Percentiles rank a stretch among this genome's conserved stretches.
These are phyloP conservation scores for Apiotrichum montevideense DNA, from an alignment of 1,284 basidiomycete species.

Conservation along the genomic window DNA sequence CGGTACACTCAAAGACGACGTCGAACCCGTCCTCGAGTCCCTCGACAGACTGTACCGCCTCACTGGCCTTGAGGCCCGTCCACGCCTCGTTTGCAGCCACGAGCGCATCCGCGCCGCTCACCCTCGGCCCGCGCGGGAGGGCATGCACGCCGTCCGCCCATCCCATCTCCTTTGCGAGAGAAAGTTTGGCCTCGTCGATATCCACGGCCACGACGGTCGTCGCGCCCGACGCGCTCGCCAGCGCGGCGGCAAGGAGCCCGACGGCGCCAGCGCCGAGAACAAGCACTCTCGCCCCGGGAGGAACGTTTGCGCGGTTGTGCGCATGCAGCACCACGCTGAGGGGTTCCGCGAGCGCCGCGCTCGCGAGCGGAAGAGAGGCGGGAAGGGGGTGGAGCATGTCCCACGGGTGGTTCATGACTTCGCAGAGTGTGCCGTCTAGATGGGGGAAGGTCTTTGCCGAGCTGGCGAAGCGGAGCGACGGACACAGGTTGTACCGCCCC, in stretches of 20 bases:
- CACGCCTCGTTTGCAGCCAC: conserved; percentile 60
- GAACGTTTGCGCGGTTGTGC: conserved; percentile 60
- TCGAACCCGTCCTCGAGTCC: conserved; percentile 74
- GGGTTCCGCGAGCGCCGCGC: conserved; percentile 83
- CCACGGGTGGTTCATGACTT: conserved; percentile 79
- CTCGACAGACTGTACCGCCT: conserved; percentile 28
- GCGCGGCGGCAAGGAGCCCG: conserved; percentile 75
- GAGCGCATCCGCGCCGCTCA: conserved; percentile 58
- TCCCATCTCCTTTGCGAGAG: conserved; percentile 65
- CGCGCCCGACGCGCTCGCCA: conserved; percentile 67
- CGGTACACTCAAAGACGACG: conserved; percentile 84
- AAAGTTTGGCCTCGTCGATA: conserved; percentile 71
- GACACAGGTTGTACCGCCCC: conserved; percentile 93
- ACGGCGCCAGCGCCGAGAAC: conserved; percentile 89
- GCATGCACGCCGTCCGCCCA: conserved; percentile 70
- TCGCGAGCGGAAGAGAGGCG: conserved; percentile 64
- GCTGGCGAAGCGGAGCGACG: conserved; percentile 73
- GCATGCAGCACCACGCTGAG: conserved; percentile 85
- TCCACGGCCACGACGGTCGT: conserved; percentile 70
- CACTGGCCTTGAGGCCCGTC: conserved; percentile 39
- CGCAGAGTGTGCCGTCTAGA: conserved; percentile 83
- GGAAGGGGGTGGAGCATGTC: conserved; percentile 83
- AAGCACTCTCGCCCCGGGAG: conserved; percentile 62
- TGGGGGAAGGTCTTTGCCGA: conserved; percentile 90
- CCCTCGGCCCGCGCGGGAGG: conserved; percentile 53